Evolutionary conservation across 345 rosid species (phyloP).

Genomic region (Abelmoschus esculentus): DNA sequence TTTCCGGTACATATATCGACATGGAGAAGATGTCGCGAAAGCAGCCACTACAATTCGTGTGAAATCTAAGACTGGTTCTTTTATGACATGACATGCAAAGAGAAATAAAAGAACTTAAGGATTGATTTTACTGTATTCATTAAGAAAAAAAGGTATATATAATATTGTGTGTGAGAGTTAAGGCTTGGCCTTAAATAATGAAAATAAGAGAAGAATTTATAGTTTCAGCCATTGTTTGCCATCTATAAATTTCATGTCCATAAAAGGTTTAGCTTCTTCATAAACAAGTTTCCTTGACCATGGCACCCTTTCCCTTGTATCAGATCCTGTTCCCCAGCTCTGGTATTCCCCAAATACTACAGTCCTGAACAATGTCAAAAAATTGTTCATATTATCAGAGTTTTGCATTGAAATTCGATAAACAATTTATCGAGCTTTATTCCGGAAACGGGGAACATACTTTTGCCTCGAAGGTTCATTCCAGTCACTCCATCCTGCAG

Average conservation of each 20-base stretch:
- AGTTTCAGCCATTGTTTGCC: conserved; percentile 77
- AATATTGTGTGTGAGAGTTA: neutral
- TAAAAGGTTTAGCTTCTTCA: conserved; percentile 47
- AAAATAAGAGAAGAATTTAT: conserved; percentile 8
- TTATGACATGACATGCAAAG: neutral
- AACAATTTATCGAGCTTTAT: neutral
- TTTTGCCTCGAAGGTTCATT: conserved; percentile 39
- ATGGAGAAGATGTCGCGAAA: neutral
- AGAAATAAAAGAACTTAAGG: neutral
- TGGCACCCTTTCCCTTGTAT: conserved; percentile 44
- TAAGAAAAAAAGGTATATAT: neutral
- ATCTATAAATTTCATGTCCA: conserved; percentile 49
- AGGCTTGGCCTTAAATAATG: neutral
- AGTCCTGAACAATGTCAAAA: conserved; percentile 39
- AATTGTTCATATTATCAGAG: neutral
- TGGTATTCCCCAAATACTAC: conserved; percentile 66
- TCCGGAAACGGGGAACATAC: conserved; percentile 21
- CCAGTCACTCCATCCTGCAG: conserved; percentile 93
- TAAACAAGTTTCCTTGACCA: conserved; percentile 54
- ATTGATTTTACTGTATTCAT: neutral
- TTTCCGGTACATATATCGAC: neutral
- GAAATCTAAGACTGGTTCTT: neutral
- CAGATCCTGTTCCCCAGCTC: conserved; percentile 77
- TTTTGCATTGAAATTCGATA: neutral
- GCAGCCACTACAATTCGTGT: neutral